These are phyloP conservation scores for Cytospora paraplurivora DNA, from an alignment of 2,329 filamentous ascomycete genomes.

Conservation along the genomic window DNA sequence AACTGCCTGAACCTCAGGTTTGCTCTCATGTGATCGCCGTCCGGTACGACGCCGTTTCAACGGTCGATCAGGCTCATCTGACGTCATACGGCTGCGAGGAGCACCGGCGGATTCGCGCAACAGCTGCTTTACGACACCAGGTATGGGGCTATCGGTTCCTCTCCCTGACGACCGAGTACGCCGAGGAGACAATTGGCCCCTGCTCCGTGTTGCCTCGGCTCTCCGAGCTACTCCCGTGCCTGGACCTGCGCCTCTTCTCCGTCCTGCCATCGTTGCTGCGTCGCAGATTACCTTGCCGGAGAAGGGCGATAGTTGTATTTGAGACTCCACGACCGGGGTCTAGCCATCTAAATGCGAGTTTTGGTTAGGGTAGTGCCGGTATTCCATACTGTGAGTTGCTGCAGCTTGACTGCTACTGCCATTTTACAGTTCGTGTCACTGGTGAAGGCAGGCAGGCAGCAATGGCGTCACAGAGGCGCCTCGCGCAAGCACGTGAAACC, in stretches of 20 bases:
- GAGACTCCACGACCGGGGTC: neutral
- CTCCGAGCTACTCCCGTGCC: constrained; percentile 17
- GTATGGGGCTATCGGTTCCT: constrained; percentile 32
- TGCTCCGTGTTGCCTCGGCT: constrained; percentile 22
- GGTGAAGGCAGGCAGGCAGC: neutral
- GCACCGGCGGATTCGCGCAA: constrained; percentile 50
- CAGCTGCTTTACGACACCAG: constrained; percentile 52
- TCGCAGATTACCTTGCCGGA: neutral
- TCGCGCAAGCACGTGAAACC: constrained; percentile 14
- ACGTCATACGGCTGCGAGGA: constrained; percentile 33
- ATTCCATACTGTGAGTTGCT: neutral
- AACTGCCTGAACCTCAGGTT: neutral
- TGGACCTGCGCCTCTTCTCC: constrained; percentile 18
- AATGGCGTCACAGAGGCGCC: constrained; percentile 5
- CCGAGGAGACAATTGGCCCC: constrained; percentile 28
- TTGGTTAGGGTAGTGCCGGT: neutral
- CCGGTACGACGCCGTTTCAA: constrained; percentile 45
- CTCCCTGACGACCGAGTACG: constrained; percentile 34
- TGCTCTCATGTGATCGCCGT: constrained; percentile 31
- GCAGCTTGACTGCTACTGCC: neutral
- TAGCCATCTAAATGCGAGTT: neutral
- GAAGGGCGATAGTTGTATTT: neutral
- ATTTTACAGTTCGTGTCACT: neutral
- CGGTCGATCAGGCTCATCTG: constrained; percentile 41
- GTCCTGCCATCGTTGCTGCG: constrained; percentile 23